These are phyloP conservation scores for Kazachstania kunashirensis DNA, from an alignment of 805 yeast species.

Conservation along the genomic window DNA sequence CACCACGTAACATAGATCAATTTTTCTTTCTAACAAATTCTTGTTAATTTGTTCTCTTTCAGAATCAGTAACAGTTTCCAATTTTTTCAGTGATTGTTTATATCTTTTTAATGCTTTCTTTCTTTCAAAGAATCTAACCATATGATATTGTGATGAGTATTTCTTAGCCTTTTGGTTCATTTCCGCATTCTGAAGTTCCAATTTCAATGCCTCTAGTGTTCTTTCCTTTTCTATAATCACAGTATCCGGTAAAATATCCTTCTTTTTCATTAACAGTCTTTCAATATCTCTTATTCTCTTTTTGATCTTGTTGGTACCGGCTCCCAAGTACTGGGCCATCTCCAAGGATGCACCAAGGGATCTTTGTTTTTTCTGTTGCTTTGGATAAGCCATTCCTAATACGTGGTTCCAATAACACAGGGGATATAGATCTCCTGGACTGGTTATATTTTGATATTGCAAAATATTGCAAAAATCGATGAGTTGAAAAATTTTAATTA, in stretches of 20 bases:
- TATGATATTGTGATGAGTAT: constrained; percentile 69
- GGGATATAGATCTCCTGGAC: too few relatives aligned
- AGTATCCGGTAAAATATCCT: constrained; percentile 53
- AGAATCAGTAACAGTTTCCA: constrained; percentile 17
- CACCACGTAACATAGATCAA: constrained; percentile 65
- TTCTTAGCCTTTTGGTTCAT: constrained; percentile 38
- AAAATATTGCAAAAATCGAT: too few relatives aligned
- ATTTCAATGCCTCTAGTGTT: constrained; percentile 53
- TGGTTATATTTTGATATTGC: too few relatives aligned
- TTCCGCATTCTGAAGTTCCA: constrained; percentile 46
- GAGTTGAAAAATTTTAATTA: constrained; percentile 3
- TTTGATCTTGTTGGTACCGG: constrained; percentile 49
- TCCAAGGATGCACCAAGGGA: constrained; percentile 24
- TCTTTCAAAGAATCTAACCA: constrained; percentile 85
- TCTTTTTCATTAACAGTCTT: constrained; percentile 47
- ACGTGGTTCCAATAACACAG: too few relatives aligned
- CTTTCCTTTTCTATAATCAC: constrained; percentile 65
- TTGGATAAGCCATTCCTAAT: constrained; percentile 2
- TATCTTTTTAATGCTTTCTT: constrained; percentile 73
- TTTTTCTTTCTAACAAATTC: constrained; percentile 43
- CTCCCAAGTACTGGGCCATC: constrained; percentile 31
- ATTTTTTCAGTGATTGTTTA: constrained; percentile 36
- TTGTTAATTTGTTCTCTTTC: constrained; percentile 17
- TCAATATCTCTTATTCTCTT: constrained; percentile 82
- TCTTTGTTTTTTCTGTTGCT: constrained; percentile 10